These are phyloP conservation scores for Trichoderma atroviride DNA, from an alignment of 2,329 filamentous ascomycete genomes.

Conservation along the genomic window DNA sequence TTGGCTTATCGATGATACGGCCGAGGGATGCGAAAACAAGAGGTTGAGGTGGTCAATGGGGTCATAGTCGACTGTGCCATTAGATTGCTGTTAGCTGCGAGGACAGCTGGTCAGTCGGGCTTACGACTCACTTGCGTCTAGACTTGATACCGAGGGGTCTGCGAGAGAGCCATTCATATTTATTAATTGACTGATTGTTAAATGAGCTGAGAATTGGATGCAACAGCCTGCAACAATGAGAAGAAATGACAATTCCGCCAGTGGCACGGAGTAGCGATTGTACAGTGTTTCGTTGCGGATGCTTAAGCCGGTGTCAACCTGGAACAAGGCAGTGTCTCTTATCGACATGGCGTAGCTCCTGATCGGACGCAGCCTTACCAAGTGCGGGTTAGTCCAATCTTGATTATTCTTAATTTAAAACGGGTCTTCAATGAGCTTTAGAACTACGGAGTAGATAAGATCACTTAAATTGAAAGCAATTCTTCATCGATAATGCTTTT, in stretches of 20 bases:
- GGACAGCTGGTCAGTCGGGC: conserved; percentile 26
- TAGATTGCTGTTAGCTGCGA: conserved; percentile 29
- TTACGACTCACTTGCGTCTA: conserved; percentile 48
- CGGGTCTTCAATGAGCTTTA: neutral
- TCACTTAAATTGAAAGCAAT: neutral
- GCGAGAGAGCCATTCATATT: conserved; percentile 46
- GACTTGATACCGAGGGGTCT: conserved; percentile 44
- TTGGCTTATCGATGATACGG: conserved; percentile 73
- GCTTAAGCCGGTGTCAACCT: conserved; percentile 17
- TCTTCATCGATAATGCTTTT: neutral
- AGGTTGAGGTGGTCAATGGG: conserved; percentile 90
- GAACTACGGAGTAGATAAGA: neutral
- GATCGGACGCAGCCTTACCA: neutral
- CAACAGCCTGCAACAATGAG: neutral
- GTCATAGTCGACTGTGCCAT: conserved; percentile 72
- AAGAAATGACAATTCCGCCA: neutral
- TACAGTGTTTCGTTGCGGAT: neutral
- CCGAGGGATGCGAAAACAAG: conserved; percentile 87
- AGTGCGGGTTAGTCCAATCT: neutral
- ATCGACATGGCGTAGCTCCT: conserved; percentile 1
- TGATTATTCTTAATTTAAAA: conserved; percentile 1
- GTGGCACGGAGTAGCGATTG: neutral
- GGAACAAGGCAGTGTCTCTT: neutral
- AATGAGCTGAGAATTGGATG: neutral
- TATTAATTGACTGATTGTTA: neutral